Evolutionary conservation across 2,329 filamentous ascomycete genomes (phyloP), one percentile per base, ranked within the genome.

Genomic region (Apiospora kogelbergensis): DNA sequence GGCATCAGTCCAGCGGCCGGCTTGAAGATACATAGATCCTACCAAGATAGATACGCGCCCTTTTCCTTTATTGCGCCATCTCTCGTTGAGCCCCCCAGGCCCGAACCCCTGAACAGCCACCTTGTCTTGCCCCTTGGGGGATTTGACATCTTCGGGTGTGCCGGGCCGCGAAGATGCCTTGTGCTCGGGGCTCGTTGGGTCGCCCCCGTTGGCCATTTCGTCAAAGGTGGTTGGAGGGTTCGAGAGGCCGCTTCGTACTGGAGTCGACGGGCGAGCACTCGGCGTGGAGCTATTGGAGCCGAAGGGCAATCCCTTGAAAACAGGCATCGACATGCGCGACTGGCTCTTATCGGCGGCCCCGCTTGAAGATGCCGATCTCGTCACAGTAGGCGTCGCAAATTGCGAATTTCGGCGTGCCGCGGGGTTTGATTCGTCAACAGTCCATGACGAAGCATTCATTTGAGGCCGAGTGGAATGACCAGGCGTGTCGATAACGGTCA

Each of bases 1-100:
- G 9, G 95, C 95, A 81, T 98, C 95, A 64, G 86, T 88, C 94
- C 96, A 98, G 71, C 94, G 89, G 33, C 96, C 96, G 67, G 94
- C 92, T 79, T 95, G 92, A 73, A 99, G 88, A 78, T 95, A 97
- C 72, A 98, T 84, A 20, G 92, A 94, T 1, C 93, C 95, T 73
- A 97, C 86, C 10, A 97, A 88, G 68, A 98, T 90, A 26, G 89
- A 89, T 17, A 93, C 87, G 68, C 95, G 90, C 37, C 92, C 91
- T 78, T 92, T 95, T 40, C 93, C 93, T 78, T 93, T 94, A 73
- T 91, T 91, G 71, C 93, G 90, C 78, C 90, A 92, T 71, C 92
- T 86, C 76, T 97, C 94, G 73, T 91, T 92, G 70, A 91, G 84
- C 68, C 91, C 91, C 65, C 89, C 88, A 1, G 89, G 84, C 0